These are phyloP conservation scores for Logfia minima DNA, from an alignment of 129 eudicot species.

Conservation along the genomic window DNA sequence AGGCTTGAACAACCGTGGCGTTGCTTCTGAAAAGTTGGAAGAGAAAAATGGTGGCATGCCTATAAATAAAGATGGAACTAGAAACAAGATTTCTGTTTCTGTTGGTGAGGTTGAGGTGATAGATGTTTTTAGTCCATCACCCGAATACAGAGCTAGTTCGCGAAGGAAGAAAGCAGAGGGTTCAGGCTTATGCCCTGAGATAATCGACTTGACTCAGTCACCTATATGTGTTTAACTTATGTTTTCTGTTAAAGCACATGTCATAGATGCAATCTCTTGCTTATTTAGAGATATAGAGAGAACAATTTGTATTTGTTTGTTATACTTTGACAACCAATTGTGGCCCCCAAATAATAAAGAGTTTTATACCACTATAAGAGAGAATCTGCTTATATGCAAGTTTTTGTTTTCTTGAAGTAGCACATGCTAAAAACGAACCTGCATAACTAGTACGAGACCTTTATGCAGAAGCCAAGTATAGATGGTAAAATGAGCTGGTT, in stretches of 20 bases:
- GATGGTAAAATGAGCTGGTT: no score
- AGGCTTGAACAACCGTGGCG: background rate
- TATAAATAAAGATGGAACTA: background rate
- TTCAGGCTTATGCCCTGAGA: conserved; percentile 35
- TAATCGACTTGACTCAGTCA: conserved; percentile 69
- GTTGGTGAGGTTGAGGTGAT: conserved; percentile 52
- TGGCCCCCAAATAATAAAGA: background rate
- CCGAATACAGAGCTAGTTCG: conserved; percentile 26
- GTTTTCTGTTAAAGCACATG: background rate
- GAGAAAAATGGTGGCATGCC: conserved; percentile 20
- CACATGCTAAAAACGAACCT: no score
- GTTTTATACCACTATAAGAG: background rate
- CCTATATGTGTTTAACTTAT: conserved; percentile 48
- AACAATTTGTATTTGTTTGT: conserved; percentile 2
- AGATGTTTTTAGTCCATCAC: conserved; percentile 68
- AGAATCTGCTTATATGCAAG: background rate
- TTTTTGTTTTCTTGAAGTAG: background rate
- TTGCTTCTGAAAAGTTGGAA: background rate
- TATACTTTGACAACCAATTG: background rate
- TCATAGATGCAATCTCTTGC: conserved; percentile 1
- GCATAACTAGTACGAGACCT: no score
- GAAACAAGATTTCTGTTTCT: conserved; percentile 10
- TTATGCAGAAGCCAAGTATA: no score
- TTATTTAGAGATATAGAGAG: conserved; percentile 13
- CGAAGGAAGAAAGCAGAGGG: conserved; percentile 43